These are phyloP conservation scores for Moricandia moricandioides DNA, from an alignment of 345 rosid species.

Conservation along the genomic window DNA sequence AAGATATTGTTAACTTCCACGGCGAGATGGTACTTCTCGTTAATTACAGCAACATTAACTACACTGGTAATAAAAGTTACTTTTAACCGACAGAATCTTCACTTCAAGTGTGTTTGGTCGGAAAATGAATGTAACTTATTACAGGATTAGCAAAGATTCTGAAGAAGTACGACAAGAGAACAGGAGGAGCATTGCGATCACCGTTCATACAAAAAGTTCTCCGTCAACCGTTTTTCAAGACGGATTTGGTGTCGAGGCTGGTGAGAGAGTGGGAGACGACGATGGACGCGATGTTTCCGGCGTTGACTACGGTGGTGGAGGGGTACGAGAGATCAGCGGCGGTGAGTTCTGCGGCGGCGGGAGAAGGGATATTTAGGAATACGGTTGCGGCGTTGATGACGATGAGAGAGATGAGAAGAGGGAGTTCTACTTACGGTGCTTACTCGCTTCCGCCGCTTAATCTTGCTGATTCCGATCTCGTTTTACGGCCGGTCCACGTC, in stretches of 20 bases:
- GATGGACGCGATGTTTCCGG: conserved; percentile 56
- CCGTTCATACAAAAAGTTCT: conserved; percentile 69
- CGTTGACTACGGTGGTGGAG: conserved; percentile 22
- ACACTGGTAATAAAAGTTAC: conserved; percentile 37
- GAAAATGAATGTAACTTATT: not conserved
- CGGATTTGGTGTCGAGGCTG: conserved; percentile 70
- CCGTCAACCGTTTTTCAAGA: conserved; percentile 72
- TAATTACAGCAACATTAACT: conserved; percentile 83
- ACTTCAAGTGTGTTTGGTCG: not conserved
- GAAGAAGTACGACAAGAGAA: conserved; percentile 90
- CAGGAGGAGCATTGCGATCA: conserved; percentile 52
- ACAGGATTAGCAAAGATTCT: conserved; percentile 75
- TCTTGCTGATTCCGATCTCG: conserved; percentile 52
- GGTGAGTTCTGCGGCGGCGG: conserved; percentile 33
- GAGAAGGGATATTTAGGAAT: conserved; percentile 67
- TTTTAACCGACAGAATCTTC: not conserved
- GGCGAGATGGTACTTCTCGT: conserved; percentile 90
- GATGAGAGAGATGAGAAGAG: conserved; percentile 77
- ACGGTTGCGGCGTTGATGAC: conserved; percentile 70
- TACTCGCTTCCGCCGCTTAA: conserved; percentile 81
- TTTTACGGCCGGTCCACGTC: conserved; percentile 41
- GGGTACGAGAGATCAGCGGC: conserved; percentile 24
- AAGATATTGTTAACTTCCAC: conserved; percentile 75
- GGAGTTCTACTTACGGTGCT: conserved; percentile 66
- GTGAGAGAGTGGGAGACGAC: conserved; percentile 71